These are phyloP conservation scores for Melastoma candidum DNA, from an alignment of 441 rosid species.

Conservation along the genomic window DNA sequence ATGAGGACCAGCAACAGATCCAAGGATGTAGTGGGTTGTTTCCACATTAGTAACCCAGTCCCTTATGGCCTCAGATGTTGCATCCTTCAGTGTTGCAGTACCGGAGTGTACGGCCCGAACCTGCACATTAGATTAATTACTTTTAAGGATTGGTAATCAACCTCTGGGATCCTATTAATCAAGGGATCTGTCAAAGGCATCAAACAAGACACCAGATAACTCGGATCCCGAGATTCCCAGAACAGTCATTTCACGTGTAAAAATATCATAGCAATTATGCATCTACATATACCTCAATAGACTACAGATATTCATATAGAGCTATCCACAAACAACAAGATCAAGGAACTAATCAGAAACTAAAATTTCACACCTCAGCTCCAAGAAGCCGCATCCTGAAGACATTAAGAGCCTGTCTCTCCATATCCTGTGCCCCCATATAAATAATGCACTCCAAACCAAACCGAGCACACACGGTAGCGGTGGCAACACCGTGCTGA, in stretches of 20 bases:
- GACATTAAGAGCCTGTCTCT: conserved; percentile 80
- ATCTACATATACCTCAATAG: too few relatives aligned
- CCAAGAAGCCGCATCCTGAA: conserved; percentile 93
- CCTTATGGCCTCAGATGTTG: conserved; percentile 88
- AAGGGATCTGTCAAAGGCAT: too few relatives aligned
- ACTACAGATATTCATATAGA: too few relatives aligned
- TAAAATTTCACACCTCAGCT: conserved; percentile 43
- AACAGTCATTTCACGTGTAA: too few relatives aligned
- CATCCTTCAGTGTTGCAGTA: conserved; percentile 85
- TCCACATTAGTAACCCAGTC: conserved; percentile 98
- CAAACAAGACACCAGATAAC: too few relatives aligned
- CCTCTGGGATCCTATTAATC: too few relatives aligned
- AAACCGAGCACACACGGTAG: conserved; percentile 87
- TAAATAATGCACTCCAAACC: conserved; percentile 72
- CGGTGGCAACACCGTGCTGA: conserved; percentile 96
- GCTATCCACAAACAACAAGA: too few relatives aligned
- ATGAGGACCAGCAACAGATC: conserved; percentile 95
- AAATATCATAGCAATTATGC: too few relatives aligned
- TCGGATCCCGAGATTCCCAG: too few relatives aligned
- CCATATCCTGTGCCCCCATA: conserved; percentile 97
- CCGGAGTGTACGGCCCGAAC: conserved; percentile 83
- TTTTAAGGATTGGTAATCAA: too few relatives aligned
- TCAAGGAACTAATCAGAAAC: too few relatives aligned
- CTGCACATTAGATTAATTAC: conserved; percentile 13
- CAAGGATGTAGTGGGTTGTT: conserved; percentile 87